A percentile compares a stretch with the other conserved stretches of the same genome.
Conservation (phyloP, 73 alveolate species). For the Stentor roeselii region DNA sequence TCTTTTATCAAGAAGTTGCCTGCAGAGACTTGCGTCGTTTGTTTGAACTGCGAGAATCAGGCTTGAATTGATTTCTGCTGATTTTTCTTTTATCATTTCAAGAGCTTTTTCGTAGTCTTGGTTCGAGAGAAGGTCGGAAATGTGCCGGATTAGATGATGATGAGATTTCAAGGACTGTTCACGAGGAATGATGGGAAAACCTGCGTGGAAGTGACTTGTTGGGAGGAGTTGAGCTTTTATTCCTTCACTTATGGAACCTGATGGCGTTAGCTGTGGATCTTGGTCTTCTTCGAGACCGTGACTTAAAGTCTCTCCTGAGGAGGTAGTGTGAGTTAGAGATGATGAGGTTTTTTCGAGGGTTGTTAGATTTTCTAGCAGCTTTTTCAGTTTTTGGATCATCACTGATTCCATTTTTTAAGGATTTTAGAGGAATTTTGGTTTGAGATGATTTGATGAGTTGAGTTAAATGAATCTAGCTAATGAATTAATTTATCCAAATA, state of each 20-base stretch:
- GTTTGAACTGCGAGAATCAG: background rate
- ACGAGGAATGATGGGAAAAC: background rate
- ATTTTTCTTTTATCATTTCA: background rate
- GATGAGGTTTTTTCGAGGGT: background rate
- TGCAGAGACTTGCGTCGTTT: background rate
- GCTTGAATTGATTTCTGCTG: background rate
- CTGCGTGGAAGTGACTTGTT: background rate
- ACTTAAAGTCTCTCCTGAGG: background rate
- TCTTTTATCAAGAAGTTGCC: background rate
- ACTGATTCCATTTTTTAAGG: no score
- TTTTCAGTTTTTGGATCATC: no score
- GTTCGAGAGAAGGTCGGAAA: background rate
- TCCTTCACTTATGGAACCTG: background rate
- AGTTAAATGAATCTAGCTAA: no score
- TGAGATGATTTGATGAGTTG: no score
- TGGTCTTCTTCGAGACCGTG: background rate
- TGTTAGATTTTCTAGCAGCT: background rate
- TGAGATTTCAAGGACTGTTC: background rate
- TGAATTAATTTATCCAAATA: no score
- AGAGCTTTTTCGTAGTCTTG: background rate
- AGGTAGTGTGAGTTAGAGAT: background rate
- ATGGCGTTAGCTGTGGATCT: background rate
- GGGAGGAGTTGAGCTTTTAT: background rate
- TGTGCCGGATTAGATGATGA: background rate
- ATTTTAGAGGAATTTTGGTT: no score